Conservation (phyloP, 2,329 filamentous ascomycete genomes). For the Epichloe hybrida region DNA sequence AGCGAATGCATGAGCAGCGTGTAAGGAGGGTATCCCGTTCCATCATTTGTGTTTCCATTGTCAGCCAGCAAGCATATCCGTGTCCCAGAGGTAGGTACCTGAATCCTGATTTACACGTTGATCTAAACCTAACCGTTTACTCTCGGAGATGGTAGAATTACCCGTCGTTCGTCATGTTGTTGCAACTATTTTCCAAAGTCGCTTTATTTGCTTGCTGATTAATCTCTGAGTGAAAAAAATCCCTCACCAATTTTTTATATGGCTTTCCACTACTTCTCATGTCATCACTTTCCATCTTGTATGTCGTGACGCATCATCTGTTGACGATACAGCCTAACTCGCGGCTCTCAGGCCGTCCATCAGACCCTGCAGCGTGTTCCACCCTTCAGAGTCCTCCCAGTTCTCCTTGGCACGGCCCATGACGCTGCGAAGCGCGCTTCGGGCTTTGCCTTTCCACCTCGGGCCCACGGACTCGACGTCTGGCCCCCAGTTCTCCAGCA, state of each 20-base stretch:
- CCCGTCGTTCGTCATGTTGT: too few species aligned
- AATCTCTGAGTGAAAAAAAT: too few species aligned
- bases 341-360: slow-evolving; percentile 39
- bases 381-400: slow-evolving; percentile 68
- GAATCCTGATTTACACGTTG: too few species aligned
- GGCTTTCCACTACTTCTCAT: too few species aligned
- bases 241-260: too few species aligned
- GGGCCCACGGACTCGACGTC: slow-evolving; percentile 55
- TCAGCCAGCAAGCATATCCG: neutral
- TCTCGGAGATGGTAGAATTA: too few species aligned
- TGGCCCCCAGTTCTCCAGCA: slow-evolving; percentile 66
- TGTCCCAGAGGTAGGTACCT: neutral
- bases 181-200: too few species aligned
- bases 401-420: slow-evolving; percentile 66
- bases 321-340: neutral
- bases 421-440: slow-evolving; percentile 71
- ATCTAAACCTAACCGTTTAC: too few species aligned
- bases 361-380: slow-evolving; percentile 44
- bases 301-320: neutral
- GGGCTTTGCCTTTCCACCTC: slow-evolving; percentile 80
- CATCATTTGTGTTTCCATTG: neutral
- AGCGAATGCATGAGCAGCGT: neutral
- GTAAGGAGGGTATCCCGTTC: neutral
- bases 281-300: neutral
- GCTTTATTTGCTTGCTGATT: too few species aligned